phyloP scores from a whole-genome alignment of 2,329 filamentous ascomycete genomes.

The Apiospora saccharicola region DNA sequence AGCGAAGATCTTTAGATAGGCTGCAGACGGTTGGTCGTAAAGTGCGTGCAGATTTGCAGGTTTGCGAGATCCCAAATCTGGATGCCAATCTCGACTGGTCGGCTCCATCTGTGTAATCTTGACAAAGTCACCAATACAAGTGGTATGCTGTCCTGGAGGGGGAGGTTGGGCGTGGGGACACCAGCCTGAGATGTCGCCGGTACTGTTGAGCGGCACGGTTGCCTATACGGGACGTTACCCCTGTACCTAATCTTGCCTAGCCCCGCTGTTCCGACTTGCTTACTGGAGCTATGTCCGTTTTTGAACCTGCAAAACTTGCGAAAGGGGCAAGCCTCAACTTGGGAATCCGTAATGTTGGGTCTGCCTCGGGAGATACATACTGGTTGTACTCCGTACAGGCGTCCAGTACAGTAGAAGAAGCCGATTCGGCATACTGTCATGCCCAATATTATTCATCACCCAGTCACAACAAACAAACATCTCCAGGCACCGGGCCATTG shows the following conservation, averaged over 20 bases:
- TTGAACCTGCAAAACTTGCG: neutral
- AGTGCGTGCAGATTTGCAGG: conserved; percentile 10
- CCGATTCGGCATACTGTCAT: neutral
- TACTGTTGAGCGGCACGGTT: conserved; percentile 13
- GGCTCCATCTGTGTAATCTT: neutral
- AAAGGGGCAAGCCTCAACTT: neutral
- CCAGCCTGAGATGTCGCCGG: neutral
- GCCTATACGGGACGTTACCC: conserved; percentile 19
- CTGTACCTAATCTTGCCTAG: conserved; percentile 13
- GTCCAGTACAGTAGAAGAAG: neutral
- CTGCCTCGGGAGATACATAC: conserved; percentile 4
- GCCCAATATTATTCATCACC: conserved; percentile 9
- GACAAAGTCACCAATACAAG: conserved; percentile 4
- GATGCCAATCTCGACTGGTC: conserved; percentile 9
- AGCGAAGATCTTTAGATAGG: neutral
- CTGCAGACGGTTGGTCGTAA: neutral
- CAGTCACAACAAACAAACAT: conserved; percentile 22
- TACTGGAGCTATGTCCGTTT: conserved; percentile 11
- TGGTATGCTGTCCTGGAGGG: neutral
- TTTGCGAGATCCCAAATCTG: neutral
- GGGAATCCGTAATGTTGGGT: conserved; percentile 4
- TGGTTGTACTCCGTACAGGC: neutral
- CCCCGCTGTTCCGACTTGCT: conserved; percentile 2
- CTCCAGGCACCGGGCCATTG: conserved; percentile 13
- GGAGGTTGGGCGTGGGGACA: conserved; percentile 5